Evolutionary conservation across 805 yeast species (phyloP), one percentile per base, ranked within the genome.

Genomic region (Starmerella tilneyi): DNA sequence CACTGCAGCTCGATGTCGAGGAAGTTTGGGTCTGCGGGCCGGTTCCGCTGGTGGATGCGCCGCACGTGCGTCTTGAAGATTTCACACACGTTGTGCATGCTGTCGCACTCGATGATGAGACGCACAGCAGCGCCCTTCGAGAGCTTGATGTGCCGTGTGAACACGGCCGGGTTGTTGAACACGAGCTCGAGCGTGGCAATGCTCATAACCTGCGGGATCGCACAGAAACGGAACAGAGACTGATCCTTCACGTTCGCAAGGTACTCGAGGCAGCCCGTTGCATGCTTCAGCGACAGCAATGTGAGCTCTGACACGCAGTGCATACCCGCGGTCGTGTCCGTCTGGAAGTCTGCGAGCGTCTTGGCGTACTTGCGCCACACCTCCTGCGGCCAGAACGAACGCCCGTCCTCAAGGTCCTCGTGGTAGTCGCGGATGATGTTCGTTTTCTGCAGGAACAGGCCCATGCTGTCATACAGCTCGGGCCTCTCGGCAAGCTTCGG

Each of bases 201-300:
- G 29, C 97, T 96, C 98, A 92, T 92, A 16, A 89, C 96, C 67
- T 92, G 99, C 16, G 99, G 99, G 60, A 92, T 92, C 9, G 96
- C 84, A 68, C 96, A 88, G 69, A 92, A 92, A 56, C 79, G 81
- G 70, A 85, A 92, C 41, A 80, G 67, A 1, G 94, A 76, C 49
- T 81, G 83, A 60, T 92, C 98, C 48, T 74, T 73, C 41, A 92
- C 74, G 50, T 78, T 69, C 15, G 89, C 74, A 46, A 92, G 70
- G 62, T 83, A 92, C 42, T 73, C 73, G 56, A 92, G 71, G 24
- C 78, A 81, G 58, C 84, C 92, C 43, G 74, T 74, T 31, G 76
- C 86, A 59, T 89, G 96, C 23, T 67, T 69, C 60, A 92, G 69
- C 1, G 94, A 79, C 60, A 86, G 79, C 49, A 80, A 70, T 9